phyloP scores from a whole-genome alignment of 805 yeast genomes.

The Metschnikowia anglica region DNA sequence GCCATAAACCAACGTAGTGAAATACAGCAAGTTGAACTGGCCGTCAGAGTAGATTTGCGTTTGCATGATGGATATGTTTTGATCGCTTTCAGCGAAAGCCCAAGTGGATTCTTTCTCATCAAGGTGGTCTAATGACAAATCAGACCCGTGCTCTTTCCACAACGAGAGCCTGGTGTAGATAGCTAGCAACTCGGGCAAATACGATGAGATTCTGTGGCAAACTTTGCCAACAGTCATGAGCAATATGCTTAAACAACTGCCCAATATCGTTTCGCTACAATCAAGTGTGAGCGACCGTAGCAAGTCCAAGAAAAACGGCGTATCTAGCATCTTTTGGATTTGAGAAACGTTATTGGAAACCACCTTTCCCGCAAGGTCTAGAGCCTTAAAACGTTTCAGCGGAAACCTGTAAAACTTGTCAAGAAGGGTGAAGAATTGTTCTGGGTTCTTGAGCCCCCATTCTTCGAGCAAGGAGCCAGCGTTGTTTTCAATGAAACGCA shows the following conservation, averaged over 20 bases:
- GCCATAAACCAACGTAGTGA: constrained; percentile 56
- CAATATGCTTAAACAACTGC: constrained; percentile 32
- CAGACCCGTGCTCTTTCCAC: constrained; percentile 11
- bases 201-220: constrained; percentile 30
- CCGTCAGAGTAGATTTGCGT: constrained; percentile 22
- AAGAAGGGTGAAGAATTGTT: constrained; percentile 35
- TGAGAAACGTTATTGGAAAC: constrained; percentile 29
- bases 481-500: constrained; percentile 48
- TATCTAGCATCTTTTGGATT: constrained; percentile 30
- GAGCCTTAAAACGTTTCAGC: constrained; percentile 35
- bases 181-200: constrained; percentile 43
- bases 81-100: constrained; percentile 21
- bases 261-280: constrained; percentile 38
- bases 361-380: constrained; percentile 38
- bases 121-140: not conserved
- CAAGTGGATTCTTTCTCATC: constrained; percentile 13
- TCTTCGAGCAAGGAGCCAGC: constrained; percentile 39
- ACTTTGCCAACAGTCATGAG: constrained; percentile 45
- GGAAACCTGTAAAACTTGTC: constrained; percentile 36
- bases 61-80: constrained; percentile 7
- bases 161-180: constrained; percentile 41
- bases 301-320: constrained; percentile 38
- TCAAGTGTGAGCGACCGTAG: constrained; percentile 44
- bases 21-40: constrained; percentile 29
- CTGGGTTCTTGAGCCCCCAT: constrained; percentile 43